Percentiles rank a stretch among this genome's conserved stretches.
Evolutionary conservation across 306 rosid species (phyloP).

Genomic region (Senna siamea): DNA sequence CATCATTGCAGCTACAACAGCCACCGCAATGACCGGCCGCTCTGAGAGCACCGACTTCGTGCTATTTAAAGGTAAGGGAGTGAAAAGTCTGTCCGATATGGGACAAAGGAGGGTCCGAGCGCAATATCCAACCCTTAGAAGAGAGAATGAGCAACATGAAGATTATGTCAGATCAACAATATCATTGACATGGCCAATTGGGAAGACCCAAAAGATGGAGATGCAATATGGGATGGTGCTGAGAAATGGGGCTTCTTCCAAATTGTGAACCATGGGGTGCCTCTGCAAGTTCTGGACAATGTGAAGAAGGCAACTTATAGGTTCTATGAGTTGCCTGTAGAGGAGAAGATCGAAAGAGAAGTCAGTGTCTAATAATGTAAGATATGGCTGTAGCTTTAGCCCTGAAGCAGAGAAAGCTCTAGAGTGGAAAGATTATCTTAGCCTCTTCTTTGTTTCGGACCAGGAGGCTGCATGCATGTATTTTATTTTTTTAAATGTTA

Average conservation of each 20-base stretch:
- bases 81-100: conserved; percentile 60
- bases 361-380: conserved; percentile 44
- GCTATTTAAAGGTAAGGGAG: conserved; percentile 57
- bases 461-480: conserved; percentile 54
- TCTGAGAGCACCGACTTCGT: too few species aligned
- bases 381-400: conserved; percentile 60
- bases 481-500: too few species aligned
- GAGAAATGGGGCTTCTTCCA: conserved; percentile 73
- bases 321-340: conserved; percentile 51
- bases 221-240: conserved; percentile 61
- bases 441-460: conserved; percentile 64
- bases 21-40: too few species aligned
- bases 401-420: conserved; percentile 59
- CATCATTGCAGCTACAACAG: too few species aligned
- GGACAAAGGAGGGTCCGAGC: conserved; percentile 53
- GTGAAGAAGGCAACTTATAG: conserved; percentile 57
- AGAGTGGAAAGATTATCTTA: conserved; percentile 72
- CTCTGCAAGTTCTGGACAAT: conserved; percentile 45
- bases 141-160: conserved; percentile 39
- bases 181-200: conserved; percentile 56
- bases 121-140: conserved; percentile 64
- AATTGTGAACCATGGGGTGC: conserved; percentile 62
- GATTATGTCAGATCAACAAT: conserved; percentile 11
- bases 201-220: conserved; percentile 42
- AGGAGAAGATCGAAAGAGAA: conserved; percentile 55